Evolutionary conservation across 2,329 filamentous ascomycete species (phyloP), one percentile per base, ranked within the genome.

Genomic region (Xylaria sp.): DNA sequence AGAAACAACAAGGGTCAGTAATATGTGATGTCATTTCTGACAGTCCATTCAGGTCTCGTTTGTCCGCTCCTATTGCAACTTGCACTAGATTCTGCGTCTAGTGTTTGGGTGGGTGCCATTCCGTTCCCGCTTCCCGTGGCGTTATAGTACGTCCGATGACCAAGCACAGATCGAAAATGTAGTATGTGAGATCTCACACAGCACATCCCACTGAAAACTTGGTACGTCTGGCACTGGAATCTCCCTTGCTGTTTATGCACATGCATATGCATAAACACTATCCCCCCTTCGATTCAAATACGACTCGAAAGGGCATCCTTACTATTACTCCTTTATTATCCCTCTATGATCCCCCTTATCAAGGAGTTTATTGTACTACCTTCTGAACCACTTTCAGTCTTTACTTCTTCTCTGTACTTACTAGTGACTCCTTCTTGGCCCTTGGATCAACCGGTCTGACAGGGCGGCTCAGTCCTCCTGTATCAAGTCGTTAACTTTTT

Each of bases 181-280:
- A 53, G 53, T 56, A 67, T 71, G 64, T 65, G 63, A 70, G 63
- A 71, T 71, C 67, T 66, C 66, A 68, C 67, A 68, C 68, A 71
- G 45, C 64, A 59, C 65, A 68, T 55, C 65, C 49, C 47, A 63
- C 58, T 57, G 57, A 63, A 37, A 40, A 63, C 43, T 52, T 31
- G 38, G 42, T 45, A 43, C n/a, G 42, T 31, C 15, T 51, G 4
- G 37, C 59, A 55, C 68, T 73, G 69, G 68, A 68, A 65, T 70
- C 68, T 66, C 71, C 71, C 72, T 74, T 72, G 64, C 70, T 73
- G 68, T 60, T 72, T 72, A 70, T 74, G 70, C 64, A 70, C 66
- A 58, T 67, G 37, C 53, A 61, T 42, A 51, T 70, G 67, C 68
- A 72, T 69, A 74, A 71, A 68, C 68, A 70, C 67, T 70, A 61